Conservation (phyloP, 768 basidiomycete species). For the Suillus bovinus region DNA sequence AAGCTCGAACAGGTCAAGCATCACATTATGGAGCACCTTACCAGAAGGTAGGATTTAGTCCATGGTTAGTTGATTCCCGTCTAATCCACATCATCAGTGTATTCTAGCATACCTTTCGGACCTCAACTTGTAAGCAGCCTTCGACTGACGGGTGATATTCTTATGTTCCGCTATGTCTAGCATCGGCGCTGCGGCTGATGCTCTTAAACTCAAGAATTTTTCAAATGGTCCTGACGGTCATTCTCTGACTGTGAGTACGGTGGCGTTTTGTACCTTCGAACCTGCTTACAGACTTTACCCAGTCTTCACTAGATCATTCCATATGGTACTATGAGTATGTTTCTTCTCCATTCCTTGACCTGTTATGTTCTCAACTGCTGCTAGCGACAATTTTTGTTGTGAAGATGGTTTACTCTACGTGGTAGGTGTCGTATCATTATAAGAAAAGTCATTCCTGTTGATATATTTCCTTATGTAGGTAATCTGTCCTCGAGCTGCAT, state of each 20-base stretch:
- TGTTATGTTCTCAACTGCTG: conserved; percentile 7
- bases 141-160: conserved; percentile 2
- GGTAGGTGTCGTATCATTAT: conserved; percentile 40
- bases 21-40: conserved; percentile 69
- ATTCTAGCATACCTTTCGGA: conserved; percentile 82
- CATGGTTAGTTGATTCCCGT: conserved; percentile 1
- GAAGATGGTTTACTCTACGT: conserved; percentile 82
- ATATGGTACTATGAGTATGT: conserved; percentile 78
- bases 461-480: conserved; percentile 42
- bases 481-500: conserved; percentile 58
- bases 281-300: conserved; percentile 5
- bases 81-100: conserved; percentile 46
- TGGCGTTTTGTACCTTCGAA: conserved; percentile 5
- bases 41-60: conserved; percentile 58
- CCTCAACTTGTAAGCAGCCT: conserved; percentile 60
- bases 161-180: conserved; percentile 36
- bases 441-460: not conserved
- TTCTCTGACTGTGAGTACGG: conserved; percentile 59
- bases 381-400: conserved; percentile 72
- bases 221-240: conserved; percentile 50
- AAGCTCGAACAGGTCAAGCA: conserved; percentile 54
- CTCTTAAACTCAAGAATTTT: conserved; percentile 54
- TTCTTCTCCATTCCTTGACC: not conserved
- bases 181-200: conserved; percentile 52
- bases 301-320: conserved; percentile 79